Conservation (phyloP, 1,284 basidiomycete species). For the Ustilago trichophora region DNA sequence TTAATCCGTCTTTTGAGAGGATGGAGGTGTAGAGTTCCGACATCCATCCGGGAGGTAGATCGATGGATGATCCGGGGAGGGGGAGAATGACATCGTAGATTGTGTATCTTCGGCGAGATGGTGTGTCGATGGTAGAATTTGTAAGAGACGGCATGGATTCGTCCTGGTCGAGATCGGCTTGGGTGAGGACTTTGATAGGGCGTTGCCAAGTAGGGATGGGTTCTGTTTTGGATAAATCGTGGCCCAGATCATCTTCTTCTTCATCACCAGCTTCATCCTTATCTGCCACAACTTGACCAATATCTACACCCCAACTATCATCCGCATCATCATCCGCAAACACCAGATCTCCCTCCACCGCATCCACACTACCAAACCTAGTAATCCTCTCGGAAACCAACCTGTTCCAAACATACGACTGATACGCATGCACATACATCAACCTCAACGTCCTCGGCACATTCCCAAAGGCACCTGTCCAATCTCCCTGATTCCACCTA, state of each 20-base stretch:
- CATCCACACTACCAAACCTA: slow-evolving; percentile 77
- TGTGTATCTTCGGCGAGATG: slow-evolving; percentile 69
- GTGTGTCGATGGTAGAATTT: too few relatives aligned
- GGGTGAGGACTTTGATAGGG: slow-evolving; percentile 79
- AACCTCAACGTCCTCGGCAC: slow-evolving; percentile 77
- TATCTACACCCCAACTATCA: slow-evolving; percentile 13
- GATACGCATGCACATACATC: slow-evolving; percentile 99
- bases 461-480: slow-evolving; percentile 45
- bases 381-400: slow-evolving; percentile 90
- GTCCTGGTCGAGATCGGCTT: slow-evolving; percentile 73
- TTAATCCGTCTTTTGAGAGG: slow-evolving; percentile 82
- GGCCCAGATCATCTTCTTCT: slow-evolving; percentile 20
- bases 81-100: slow-evolving; percentile 97
- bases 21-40: slow-evolving; percentile 84
- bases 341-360: slow-evolving; percentile 80
- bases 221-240: slow-evolving; percentile 3
- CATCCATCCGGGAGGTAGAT: slow-evolving; percentile 82
- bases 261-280: slow-evolving; percentile 8
- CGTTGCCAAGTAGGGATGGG: slow-evolving; percentile 63
- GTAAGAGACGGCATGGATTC: too few relatives aligned
- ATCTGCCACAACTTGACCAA: neutral
- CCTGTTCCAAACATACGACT: slow-evolving; percentile 98
- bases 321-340: slow-evolving; percentile 58
- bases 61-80: slow-evolving; percentile 88
- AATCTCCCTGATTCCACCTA: slow-evolving; percentile 45